These are phyloP conservation scores for Candida verbasci DNA, from an alignment of 805 yeast genomes.

Conservation along the genomic window DNA sequence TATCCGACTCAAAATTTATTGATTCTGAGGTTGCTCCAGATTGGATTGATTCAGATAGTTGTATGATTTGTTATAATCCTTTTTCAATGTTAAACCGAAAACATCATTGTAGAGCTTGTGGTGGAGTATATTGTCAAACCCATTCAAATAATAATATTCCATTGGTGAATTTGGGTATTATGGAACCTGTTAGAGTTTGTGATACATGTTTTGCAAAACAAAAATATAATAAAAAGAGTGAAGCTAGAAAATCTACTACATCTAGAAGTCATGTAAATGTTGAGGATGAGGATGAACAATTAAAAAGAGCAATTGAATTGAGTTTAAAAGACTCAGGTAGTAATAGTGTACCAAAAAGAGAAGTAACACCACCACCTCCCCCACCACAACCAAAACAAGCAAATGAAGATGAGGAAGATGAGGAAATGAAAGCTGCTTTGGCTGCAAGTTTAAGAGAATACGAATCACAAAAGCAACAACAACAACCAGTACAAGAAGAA, in stretches of 20 bases:
- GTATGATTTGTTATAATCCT: slow-evolving; percentile 85
- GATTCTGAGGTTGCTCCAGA: slow-evolving; percentile 95
- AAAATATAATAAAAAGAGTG: neutral
- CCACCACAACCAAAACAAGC: slow-evolving; percentile 19
- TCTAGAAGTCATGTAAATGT: no score
- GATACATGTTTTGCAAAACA: slow-evolving; percentile 62
- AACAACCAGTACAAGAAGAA: slow-evolving; percentile 1
- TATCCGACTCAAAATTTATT: slow-evolving; percentile 48
- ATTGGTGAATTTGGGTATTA: slow-evolving; percentile 79
- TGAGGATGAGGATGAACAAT: slow-evolving; percentile 68
- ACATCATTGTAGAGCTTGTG: slow-evolving; percentile 96
- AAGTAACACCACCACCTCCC: slow-evolving; percentile 9
- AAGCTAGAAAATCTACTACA: neutral
- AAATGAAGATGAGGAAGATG: slow-evolving; percentile 47
- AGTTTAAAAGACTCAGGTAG: slow-evolving; percentile 62
- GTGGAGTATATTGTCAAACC: slow-evolving; percentile 84
- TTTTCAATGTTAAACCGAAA: slow-evolving; percentile 83
- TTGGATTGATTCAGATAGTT: slow-evolving; percentile 93
- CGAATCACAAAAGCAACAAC: slow-evolving; percentile 28
- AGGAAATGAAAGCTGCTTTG: slow-evolving; percentile 89
- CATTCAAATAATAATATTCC: slow-evolving; percentile 75
- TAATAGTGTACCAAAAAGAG: no score
- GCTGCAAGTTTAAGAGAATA: slow-evolving; percentile 83
- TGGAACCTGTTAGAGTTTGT: slow-evolving; percentile 88
- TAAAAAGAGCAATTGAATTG: slow-evolving; percentile 72